Percentiles rank a stretch among this genome's conserved stretches.
These are phyloP conservation scores for Penicillium coprophilum DNA, from an alignment of 495 filamentous ascomycete genomes.

Conservation along the genomic window DNA sequence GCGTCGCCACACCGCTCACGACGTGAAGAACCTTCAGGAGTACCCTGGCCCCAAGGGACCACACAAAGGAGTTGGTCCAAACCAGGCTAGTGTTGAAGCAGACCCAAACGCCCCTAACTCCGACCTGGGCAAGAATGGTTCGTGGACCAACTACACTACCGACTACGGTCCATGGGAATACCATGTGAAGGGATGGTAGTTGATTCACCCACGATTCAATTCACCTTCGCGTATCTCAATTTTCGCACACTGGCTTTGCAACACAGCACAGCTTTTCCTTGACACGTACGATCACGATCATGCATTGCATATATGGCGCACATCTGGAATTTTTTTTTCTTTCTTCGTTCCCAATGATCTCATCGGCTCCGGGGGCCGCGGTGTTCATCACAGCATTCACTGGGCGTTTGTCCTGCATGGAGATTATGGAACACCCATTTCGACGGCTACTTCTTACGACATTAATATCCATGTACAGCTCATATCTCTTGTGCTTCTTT, in stretches of 20 bases:
- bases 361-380: constrained; percentile 19
- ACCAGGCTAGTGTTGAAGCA: constrained; percentile 17
- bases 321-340: constrained; percentile 33
- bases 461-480: constrained; percentile 49
- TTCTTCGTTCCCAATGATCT: constrained; percentile 15
- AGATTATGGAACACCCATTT: constrained; percentile 17
- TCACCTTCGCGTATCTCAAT: constrained; percentile 1
- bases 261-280: constrained; percentile 24
- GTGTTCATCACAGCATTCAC: constrained; percentile 26
- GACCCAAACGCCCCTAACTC: constrained; percentile 23
- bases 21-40: constrained; percentile 78
- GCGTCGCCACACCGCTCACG: constrained; percentile 86
- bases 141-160: constrained; percentile 62
- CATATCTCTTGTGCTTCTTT: constrained; percentile 28
- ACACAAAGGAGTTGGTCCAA: constrained; percentile 21
- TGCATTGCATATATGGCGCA: constrained; percentile 52
- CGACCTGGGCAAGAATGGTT: constrained; percentile 57
- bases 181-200: constrained; percentile 68
- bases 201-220: constrained; percentile 10
- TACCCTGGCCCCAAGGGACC: constrained; percentile 55
- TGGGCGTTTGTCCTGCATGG: constrained; percentile 22
- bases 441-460: constrained; percentile 21
- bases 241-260: constrained; percentile 17
- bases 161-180: constrained; percentile 67
- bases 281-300: constrained; percentile 49